Evolutionary conservation across 2,329 filamentous ascomycete genomes (phyloP).

Genomic region (Diplodia corticola): DNA sequence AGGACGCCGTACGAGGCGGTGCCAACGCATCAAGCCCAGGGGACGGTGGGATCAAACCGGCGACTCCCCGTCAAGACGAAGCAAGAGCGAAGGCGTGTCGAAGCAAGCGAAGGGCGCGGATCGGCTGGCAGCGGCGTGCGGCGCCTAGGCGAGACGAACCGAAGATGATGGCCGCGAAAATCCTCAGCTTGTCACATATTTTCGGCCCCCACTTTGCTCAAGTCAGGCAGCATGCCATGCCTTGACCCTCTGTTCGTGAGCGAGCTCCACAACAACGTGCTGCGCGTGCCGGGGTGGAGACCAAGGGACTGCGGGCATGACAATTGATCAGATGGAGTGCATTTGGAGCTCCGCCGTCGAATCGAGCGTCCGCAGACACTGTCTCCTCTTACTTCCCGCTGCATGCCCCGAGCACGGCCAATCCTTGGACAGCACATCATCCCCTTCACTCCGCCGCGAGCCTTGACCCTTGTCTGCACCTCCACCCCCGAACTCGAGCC

Average conservation of each 20-base stretch:
- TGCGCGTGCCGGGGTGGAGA: neutral
- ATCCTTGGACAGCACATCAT: neutral
- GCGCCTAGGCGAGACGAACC: constrained; percentile 7
- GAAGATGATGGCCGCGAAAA: constrained; percentile 1
- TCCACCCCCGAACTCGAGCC: neutral
- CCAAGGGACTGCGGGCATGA: neutral
- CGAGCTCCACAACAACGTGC: neutral
- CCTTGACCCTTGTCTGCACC: neutral
- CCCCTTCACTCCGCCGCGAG: neutral
- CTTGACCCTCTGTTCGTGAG: neutral
- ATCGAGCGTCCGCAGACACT: neutral
- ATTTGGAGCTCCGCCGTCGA: neutral
- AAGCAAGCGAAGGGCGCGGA: neutral
- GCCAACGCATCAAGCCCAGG: neutral
- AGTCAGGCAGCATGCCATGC: neutral
- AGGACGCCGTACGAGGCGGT: neutral
- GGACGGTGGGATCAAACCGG: neutral
- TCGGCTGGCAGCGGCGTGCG: neutral
- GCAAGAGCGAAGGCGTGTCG: neutral
- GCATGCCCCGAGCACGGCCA: neutral
- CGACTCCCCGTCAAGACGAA: neutral
- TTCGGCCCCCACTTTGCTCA: neutral
- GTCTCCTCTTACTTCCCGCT: neutral
- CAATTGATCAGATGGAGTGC: neutral
- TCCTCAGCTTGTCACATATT: neutral